Evolutionary conservation across 805 yeast species (phyloP), one percentile per base, ranked within the genome.

Genomic region (Candida andamanensis): DNA sequence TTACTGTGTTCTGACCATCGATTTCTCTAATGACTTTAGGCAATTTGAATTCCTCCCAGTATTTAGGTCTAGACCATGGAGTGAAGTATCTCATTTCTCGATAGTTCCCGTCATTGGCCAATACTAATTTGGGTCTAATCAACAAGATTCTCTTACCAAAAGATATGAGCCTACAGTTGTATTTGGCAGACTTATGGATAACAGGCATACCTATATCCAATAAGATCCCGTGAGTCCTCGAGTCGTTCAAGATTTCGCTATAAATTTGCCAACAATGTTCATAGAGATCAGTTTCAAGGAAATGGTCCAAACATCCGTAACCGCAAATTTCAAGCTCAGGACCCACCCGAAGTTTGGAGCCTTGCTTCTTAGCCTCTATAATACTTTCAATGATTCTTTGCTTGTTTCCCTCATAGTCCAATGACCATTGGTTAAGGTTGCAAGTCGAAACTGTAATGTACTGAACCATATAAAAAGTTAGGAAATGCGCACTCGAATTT

Each of bases 61-160:
- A 72, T 45, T 80, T 76, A 3, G 87, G 76, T 33, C 85, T 75
- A 48, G 76, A 63, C 98, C 98, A 92, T 9, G 97, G 96, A 0
- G 95, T 85, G 58, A 92, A 92, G 56, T 80, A 86, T 47, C 99
- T 73, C 97, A 92, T 89, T 57, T 92, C 99, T 30, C 98, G 75
- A 61, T 94, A 92, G 54, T 92, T 92, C 1, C 99, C 99, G 61
- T 92, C 98, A 53, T 92, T 94, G 12, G 97, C 97, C 30, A 92
- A 70, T 74, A 87, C 80, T 27, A 92, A 52, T 54, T 92, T 92
- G 12, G 99, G 99, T 47, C 97, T 75, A 45, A 92, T 90, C 44
- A 90, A 67, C 27, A 89, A 58, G 34, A 92, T 83, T 49, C 76
- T 66, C 21, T 89, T 86, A 59, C 87, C 78, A 52, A 76, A 74